These are phyloP conservation scores for thale cress (Arabidopsis thaliana) DNA, from an alignment of 345 rosid species.

Conservation along the genomic window DNA sequence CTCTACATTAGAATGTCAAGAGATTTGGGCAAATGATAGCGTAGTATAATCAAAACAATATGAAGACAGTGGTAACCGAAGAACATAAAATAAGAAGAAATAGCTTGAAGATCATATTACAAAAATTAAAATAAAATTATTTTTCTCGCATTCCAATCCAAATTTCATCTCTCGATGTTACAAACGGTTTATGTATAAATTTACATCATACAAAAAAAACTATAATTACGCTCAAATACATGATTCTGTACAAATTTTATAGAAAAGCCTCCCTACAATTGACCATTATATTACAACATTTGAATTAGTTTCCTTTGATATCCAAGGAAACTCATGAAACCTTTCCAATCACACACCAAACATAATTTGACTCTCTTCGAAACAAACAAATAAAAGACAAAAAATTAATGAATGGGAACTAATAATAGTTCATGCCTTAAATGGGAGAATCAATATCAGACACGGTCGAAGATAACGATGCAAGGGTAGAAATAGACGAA, in stretches of 20 bases:
- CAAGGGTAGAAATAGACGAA: conserved; percentile 41
- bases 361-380: conserved; percentile 9
- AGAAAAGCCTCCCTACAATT: neutral
- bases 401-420: neutral
- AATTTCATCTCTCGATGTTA: too few relatives aligned
- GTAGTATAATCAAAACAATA: neutral
- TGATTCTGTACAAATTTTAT: conserved; percentile 9
- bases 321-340: conserved; percentile 3
- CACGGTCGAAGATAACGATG: conserved; percentile 31
- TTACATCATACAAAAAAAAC: too few relatives aligned
- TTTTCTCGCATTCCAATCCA: too few relatives aligned
- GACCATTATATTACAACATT: conserved; percentile 14
- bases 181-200: too few relatives aligned
- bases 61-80: neutral
- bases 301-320: neutral
- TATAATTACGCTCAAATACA: neutral
- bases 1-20: too few relatives aligned
- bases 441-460: conserved; percentile 35
- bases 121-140: neutral
- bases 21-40: too few relatives aligned
- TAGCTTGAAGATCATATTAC: neutral
- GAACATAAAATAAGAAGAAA: neutral
- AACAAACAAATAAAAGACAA: neutral
- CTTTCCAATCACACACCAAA: conserved; percentile 16
- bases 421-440: conserved; percentile 12